Evolutionary conservation across 345 rosid species (phyloP).

Genomic region (Angophora floribunda): DNA sequence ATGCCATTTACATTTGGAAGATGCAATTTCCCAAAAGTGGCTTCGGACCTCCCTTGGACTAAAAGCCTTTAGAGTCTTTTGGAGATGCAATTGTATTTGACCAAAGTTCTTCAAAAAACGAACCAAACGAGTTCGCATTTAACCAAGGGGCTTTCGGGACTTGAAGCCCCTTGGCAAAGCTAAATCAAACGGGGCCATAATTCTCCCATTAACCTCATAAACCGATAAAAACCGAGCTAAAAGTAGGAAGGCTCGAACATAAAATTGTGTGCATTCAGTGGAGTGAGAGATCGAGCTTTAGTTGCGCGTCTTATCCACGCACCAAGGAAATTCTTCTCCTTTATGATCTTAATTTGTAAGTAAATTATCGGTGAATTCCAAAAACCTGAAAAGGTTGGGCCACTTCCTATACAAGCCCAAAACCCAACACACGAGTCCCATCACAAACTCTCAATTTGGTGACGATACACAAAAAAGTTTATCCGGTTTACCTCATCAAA

Average conservation of each 20-base stretch:
- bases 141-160: too few relatives aligned
- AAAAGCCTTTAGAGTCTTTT: too few relatives aligned
- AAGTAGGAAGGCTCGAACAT: not conserved
- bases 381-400: not conserved
- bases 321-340: not conserved
- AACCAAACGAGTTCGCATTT: too few relatives aligned
- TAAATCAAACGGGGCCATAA: too few relatives aligned
- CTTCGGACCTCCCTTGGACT: too few relatives aligned
- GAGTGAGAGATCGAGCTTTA: not conserved
- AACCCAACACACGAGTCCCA: not conserved
- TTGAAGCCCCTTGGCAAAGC: too few relatives aligned
- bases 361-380: not conserved
- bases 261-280: not conserved
- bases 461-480: not conserved
- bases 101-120: too few relatives aligned
- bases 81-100: too few relatives aligned
- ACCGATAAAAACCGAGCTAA: not conserved
- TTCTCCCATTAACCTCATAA: not conserved
- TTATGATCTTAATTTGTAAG: not conserved
- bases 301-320: not conserved
- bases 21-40: too few relatives aligned
- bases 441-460: not conserved
- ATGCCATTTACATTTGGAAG: too few relatives aligned
- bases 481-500: not conserved
- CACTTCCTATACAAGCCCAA: not conserved